Conservation (phyloP, 73 alveolate genomes). For the Uronychia binucleata region DNA sequence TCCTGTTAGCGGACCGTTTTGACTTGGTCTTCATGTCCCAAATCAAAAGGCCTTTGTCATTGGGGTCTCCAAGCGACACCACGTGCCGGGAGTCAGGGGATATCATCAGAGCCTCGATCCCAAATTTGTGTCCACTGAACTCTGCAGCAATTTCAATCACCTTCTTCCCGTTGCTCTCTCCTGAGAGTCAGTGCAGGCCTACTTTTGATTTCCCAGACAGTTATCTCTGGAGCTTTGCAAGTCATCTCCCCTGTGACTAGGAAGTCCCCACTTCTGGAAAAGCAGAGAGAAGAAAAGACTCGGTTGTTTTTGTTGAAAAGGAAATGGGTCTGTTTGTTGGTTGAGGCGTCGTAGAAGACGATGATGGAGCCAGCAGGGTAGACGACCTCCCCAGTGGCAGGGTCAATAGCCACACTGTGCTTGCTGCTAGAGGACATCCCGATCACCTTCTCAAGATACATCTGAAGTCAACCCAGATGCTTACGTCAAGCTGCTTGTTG, state of each 20-base stretch:
- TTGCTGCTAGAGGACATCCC: background rate
- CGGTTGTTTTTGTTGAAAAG: background rate
- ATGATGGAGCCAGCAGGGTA: background rate
- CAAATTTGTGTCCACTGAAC: background rate
- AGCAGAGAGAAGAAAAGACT: background rate
- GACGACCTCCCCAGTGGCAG: background rate
- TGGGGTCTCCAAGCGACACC: background rate
- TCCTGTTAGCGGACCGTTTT: background rate
- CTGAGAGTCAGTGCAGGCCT: background rate
- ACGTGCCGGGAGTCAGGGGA: background rate
- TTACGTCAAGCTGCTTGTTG: background rate
- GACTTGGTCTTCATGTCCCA: background rate
- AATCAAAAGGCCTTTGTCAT: constrained; percentile 1
- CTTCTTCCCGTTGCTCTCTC: background rate
- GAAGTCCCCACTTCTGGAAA: background rate
- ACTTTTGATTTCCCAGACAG: background rate
- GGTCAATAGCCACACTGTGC: background rate
- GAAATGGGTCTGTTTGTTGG: background rate
- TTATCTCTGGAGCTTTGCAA: background rate
- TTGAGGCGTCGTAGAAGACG: background rate
- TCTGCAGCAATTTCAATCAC: background rate
- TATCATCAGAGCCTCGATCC: background rate
- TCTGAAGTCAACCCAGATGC: background rate
- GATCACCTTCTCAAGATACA: background rate
- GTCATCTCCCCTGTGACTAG: background rate